Evolutionary conservation across 1,139 yeast species (phyloP), one percentile per base, ranked within the genome.

Genomic region (Arxiozyma telluris): DNA sequence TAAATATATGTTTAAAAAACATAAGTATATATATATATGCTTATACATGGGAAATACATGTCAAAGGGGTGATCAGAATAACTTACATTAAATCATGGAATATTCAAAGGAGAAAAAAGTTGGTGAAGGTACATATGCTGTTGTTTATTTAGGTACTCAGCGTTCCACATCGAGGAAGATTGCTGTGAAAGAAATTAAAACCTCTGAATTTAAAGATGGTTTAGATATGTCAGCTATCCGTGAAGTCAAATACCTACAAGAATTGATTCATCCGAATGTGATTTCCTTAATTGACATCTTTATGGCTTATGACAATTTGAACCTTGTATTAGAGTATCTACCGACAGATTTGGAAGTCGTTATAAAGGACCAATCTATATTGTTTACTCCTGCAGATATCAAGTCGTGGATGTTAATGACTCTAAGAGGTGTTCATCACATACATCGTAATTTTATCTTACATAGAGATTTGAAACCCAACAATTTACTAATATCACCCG

Each of bases 41-140:
- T 2, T 12, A 34, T 34, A 34, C 12, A 12, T 11, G n/a, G 39
- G n/a, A 12, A 4, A 12, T 34, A 34, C 2, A 12, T 12, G 12
- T 17, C 45, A 43, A 21, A 12, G 25, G 18, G 22, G 21, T 7
- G 9, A 44, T 6, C n/a, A 1, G 17, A 8, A n/a, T 25, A 15
- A n/a, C 17, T 9, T n/a, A n/a, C 12, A n/a, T n/a, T 25, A n/a
- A 20, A 44, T 25, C 12, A 43, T 49, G 44, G 63, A 67, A 27
- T 70, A 68, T 54, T 61, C 70, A 17, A 69, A 68, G 55, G 95
- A 88, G 57, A 82, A 80, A 61, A 91, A 91, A 68, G 97, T 93
- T 30, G 98, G 98, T 67, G 99, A 94, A 73, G 99, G 99, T 72
- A 94, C 99, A 0, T 94, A 93, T 75, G 99, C 98, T 49, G 96